phyloP scores from a whole-genome alignment of 1,284 basidiomycete genomes.

The Inonotus hispidus region DNA sequence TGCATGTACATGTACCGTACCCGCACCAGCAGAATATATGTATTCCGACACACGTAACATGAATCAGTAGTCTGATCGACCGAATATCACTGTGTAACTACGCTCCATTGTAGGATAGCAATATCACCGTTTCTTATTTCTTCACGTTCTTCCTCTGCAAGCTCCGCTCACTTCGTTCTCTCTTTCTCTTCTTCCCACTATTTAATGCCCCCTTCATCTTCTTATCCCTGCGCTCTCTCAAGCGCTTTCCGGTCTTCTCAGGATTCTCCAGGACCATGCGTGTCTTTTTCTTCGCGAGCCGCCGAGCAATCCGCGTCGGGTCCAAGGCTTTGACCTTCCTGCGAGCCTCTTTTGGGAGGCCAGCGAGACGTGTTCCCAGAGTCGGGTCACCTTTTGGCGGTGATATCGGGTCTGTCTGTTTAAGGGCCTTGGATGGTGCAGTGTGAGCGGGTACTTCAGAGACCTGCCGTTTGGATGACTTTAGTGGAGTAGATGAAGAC shows the following conservation, averaged over 20 bases:
- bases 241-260: conserved; percentile 35
- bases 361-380: conserved; percentile 71
- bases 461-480: conserved; percentile 20
- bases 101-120: background rate
- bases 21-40: too few species aligned
- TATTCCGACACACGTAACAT: too few species aligned
- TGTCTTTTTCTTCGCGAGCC: conserved; percentile 85
- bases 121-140: conserved; percentile 35
- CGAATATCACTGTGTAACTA: too few species aligned
- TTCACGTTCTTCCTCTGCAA: conserved; percentile 52
- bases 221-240: conserved; percentile 42
- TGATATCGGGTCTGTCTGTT: conserved; percentile 18
- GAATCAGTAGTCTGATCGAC: too few species aligned
- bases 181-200: conserved; percentile 34
- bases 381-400: conserved; percentile 74
- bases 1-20: too few species aligned
- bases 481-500: conserved; percentile 6
- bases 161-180: conserved; percentile 54
- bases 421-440: conserved; percentile 15
- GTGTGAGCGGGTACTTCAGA: conserved; percentile 31
- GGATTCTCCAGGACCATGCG: conserved; percentile 45
- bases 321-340: conserved; percentile 78
- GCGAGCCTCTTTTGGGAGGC: conserved; percentile 79
- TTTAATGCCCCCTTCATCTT: conserved; percentile 27
- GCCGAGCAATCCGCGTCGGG: conserved; percentile 71